These are phyloP conservation scores for Rhizoclosmatium globosum DNA, from an alignment of 192 early-diverging fungal species.

Conservation along the genomic window DNA sequence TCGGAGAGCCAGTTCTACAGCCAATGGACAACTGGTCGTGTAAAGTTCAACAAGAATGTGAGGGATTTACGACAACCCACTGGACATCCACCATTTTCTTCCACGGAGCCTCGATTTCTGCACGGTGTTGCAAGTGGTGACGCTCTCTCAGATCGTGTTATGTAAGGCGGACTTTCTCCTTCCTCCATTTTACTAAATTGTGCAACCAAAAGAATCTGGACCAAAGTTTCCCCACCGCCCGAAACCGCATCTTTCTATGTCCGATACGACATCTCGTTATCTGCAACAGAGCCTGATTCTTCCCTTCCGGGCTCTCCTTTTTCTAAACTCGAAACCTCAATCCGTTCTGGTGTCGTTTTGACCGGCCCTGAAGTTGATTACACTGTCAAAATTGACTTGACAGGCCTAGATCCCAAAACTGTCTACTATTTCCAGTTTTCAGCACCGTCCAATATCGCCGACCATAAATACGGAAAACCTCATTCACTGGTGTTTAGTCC, in stretches of 20 bases:
- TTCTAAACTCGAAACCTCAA: conserved; percentile 12
- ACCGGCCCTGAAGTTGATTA: conserved; percentile 47
- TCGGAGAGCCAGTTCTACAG: conserved; percentile 6
- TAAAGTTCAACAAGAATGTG: conserved; percentile 18
- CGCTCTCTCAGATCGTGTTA: conserved; percentile 38
- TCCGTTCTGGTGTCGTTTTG: conserved; percentile 33
- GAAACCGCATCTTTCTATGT: conserved; percentile 21
- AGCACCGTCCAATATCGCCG: background rate
- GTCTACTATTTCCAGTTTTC: conserved; percentile 47
- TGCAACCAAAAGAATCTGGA: conserved; percentile 41
- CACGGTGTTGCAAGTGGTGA: conserved; percentile 53
- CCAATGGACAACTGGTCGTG: background rate
- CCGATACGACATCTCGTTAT: conserved; percentile 32
- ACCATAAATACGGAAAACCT: background rate
- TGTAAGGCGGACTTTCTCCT: conserved; percentile 27
- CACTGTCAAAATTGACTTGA: conserved; percentile 53
- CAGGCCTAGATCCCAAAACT: conserved; percentile 41
- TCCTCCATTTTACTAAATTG: background rate
- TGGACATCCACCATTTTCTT: background rate
- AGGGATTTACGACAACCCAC: background rate
- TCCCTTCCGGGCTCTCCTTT: conserved; percentile 21
- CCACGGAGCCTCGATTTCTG: conserved; percentile 21
- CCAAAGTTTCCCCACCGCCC: conserved; percentile 38
- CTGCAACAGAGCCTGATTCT: background rate
- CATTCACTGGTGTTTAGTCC: conserved; percentile 22